A percentile compares a stretch with the other conserved stretches of the same genome.
Conservation (phyloP, 805 yeast genomes). For the Wickerhamomyces canadensis region DNA sequence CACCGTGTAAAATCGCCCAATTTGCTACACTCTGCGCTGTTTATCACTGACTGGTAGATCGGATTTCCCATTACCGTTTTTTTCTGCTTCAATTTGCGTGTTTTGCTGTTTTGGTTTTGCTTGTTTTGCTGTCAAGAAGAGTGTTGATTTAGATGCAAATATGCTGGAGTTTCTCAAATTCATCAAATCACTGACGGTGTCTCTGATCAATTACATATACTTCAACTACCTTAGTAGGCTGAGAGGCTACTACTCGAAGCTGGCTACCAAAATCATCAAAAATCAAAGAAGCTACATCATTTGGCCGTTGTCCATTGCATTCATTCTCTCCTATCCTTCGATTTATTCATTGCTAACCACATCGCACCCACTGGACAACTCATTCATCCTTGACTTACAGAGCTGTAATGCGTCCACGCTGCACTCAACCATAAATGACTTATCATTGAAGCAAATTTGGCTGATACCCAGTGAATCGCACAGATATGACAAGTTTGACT, state of each 20-base stretch:
- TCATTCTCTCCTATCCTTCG: constrained; percentile 45
- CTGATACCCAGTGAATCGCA: constrained; percentile 11
- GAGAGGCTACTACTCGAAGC: constrained; percentile 16
- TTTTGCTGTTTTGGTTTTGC: too few species aligned
- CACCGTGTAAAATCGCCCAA: too few species aligned
- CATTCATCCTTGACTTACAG: constrained; percentile 13
- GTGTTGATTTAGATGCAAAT: not conserved
- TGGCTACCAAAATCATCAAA: constrained; percentile 27
- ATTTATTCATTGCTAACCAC: constrained; percentile 32
- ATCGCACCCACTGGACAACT: constrained; percentile 16
- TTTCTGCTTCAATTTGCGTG: too few species aligned
- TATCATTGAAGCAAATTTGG: constrained; percentile 20
- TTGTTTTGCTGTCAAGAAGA: too few species aligned
- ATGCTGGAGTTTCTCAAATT: constrained; percentile 21
- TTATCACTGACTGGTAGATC: not conserved
- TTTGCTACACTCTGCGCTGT: too few species aligned
- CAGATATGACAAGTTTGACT: constrained; percentile 2
- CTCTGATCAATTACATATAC: constrained; percentile 13
- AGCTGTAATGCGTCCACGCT: not conserved
- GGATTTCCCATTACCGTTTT: not conserved
- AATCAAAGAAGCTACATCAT: constrained; percentile 40
- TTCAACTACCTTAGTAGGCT: constrained; percentile 9
- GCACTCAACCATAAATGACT: constrained; percentile 9
- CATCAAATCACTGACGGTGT: constrained; percentile 14
- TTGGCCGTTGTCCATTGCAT: constrained; percentile 42